Evolutionary conservation across 2,329 filamentous ascomycete species (phyloP).

Genomic region (Trichophyton schoenleinii): DNA sequence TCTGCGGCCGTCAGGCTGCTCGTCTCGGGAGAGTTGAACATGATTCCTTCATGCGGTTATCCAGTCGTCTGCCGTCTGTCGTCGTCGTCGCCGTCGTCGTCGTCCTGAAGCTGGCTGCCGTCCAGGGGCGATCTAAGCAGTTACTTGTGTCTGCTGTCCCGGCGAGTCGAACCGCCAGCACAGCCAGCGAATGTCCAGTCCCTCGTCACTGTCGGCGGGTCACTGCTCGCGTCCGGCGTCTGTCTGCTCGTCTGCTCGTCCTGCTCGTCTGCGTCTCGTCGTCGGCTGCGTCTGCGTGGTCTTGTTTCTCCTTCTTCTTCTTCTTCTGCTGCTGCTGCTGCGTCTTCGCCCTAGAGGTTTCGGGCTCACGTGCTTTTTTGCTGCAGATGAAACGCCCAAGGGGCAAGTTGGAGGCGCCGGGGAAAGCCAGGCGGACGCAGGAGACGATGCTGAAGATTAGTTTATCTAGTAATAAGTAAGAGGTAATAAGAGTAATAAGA

Average conservation of each 20-base stretch:
- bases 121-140: too few species aligned
- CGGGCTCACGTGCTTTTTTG: slow-evolving; percentile 7
- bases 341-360: background rate
- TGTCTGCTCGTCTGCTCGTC: background rate
- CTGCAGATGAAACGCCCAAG: background rate
- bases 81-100: background rate
- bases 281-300: background rate
- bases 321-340: background rate
- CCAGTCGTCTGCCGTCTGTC: background rate
- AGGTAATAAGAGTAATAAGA: too few species aligned
- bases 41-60: background rate
- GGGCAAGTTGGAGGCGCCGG: background rate
- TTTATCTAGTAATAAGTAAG: too few species aligned
- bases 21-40: background rate
- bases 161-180: background rate
- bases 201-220: background rate
- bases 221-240: background rate
- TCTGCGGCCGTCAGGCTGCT: slow-evolving; percentile 9
- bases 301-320: background rate
- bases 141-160: background rate
- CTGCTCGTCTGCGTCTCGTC: background rate
- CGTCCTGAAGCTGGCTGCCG: too few species aligned
- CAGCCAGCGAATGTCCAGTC: background rate
- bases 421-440: too few species aligned
- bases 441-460: too few species aligned